These are phyloP conservation scores for Tetrahymena thermophila DNA, from an alignment of 73 alveolate genomes.

Conservation along the genomic window DNA sequence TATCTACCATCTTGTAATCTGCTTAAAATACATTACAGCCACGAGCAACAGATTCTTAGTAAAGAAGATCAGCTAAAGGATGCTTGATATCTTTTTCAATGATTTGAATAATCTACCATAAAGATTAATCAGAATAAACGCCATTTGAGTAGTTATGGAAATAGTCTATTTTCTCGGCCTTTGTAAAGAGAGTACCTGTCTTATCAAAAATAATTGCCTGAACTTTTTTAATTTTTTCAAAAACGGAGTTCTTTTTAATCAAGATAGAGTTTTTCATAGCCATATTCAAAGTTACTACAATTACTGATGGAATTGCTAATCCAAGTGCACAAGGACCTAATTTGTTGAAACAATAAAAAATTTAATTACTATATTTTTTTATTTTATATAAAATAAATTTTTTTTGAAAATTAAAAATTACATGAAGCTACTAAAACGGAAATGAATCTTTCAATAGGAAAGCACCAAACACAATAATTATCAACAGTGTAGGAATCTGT, in stretches of 20 bases:
- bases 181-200: constrained; percentile 84
- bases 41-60: constrained; percentile 21
- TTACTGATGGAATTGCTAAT: constrained; percentile 98
- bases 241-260: constrained; percentile 72
- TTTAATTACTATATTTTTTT: constrained; percentile 63
- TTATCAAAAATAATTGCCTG: constrained; percentile 86
- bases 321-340: constrained; percentile 97
- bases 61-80: constrained; percentile 29
- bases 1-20: neutral
- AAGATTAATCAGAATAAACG: neutral
- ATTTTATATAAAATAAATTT: constrained; percentile 30
- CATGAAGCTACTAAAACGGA: constrained; percentile 30
- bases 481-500: constrained; percentile 50
- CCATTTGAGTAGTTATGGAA: neutral
- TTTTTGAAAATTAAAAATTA: constrained; percentile 18
- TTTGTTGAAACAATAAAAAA: constrained; percentile 54
- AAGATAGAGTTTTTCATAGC: constrained; percentile 80
- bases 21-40: neutral
- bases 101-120: constrained; percentile 31
- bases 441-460: constrained; percentile 34
- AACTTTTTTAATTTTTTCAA: constrained; percentile 60
- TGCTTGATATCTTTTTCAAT: constrained; percentile 37
- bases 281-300: constrained; percentile 89
- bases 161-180: constrained; percentile 26
- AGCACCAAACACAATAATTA: constrained; percentile 43